Base-by-base conservation (phyloP, 345 rosid species). In the Eucalyptus globulus region DNA sequence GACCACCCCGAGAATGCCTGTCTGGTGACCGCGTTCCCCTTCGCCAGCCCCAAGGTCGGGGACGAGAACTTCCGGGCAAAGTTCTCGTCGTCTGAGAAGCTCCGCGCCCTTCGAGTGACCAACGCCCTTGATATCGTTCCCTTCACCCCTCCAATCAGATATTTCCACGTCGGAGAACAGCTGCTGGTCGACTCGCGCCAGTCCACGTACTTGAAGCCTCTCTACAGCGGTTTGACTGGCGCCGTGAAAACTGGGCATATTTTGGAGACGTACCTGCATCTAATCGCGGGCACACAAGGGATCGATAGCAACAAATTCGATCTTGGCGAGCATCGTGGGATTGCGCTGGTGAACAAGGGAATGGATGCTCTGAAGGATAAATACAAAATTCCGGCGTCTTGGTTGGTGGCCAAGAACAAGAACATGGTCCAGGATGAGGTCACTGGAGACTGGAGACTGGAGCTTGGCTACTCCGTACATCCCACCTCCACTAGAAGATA, bases 211-310 rank as follows among this genome's bases (percentile, higher is more conserved):
- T n/a, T 97, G 90, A 96, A 91, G 90, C 81, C 5, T 2, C 1
- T 15, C 19, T 7, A 88, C 86, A 67, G 7, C 16, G 65, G 9
- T 13, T 0, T 92, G 80, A 91, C 94, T 5, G 94, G 93, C 80
- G 91, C 89, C 91, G 3, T 91, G 1, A 31, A 56, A 3, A 90
- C 49, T 24, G 93, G 92, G 90, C 99, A 96, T 88, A 93, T 92
- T 43, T 86, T 97, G 89, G 98, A 97, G 90, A 89, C 37, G 19
- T 94, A 92, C 87, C 87, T 96, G 86, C 99, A 96, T 56, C 95
- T 98, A 29, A 93, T 95, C 24, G 98, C 97, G 4, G 98, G 97
- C 9, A 93, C 96, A 11, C 95, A 95, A 87, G 98, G 98, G 47
- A 87, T 91, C 45, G 62, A 65, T 62, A 62, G 85, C 87, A 94